Base-by-base conservation (phyloP, 83 land plant genomes). In the Picea engelmannii region DNA sequence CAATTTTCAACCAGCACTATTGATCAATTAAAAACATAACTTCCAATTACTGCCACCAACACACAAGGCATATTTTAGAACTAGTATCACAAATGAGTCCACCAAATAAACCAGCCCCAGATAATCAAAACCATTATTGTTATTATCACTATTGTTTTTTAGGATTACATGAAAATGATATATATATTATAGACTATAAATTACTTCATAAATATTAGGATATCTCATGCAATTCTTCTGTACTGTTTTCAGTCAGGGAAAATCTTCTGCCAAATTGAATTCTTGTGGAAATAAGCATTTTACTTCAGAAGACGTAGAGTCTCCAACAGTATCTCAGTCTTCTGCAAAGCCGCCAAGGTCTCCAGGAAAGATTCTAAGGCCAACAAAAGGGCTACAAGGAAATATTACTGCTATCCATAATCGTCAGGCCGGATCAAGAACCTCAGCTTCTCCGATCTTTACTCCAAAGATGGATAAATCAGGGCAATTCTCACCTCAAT, bases 401-500 rank as follows among this genome's bases (percentile, higher is more conserved):
- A 66, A 65, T 65, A 44, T 31, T n/a, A 21, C 52, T 80, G 69
- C 20, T 63, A 24, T 38, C 16, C 38, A 20, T 80, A 63, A 63
- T 20, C 69, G 77, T 59, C 79, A 78, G 79, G 42, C 18, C 4
- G 71, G 81, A 80, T 65, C 81, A 40, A 80, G 68, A 65, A 44
- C 55, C 23, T 80, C 62, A 78, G 79, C 79, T 25, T 60, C 79
- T 24, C 64, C 79, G 15, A 78, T 78, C 38, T 78, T 78, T 31
- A 78, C 79, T 59, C 64, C 64, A 59, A 88, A 79, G 79, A 65
- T 83, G 66, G 71, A 76, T 16, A 78, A 84, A 74, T 71, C 87
- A 35, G 92, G 62, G 21, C 84, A 84, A 38, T 83, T 85, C 20
- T 88, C 91, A 44, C 87, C 96, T 66, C 78, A 85, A 66, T 88